Base-by-base conservation (phyloP, 768 basidiomycete genomes). In the Chalciporus piperatus region DNA sequence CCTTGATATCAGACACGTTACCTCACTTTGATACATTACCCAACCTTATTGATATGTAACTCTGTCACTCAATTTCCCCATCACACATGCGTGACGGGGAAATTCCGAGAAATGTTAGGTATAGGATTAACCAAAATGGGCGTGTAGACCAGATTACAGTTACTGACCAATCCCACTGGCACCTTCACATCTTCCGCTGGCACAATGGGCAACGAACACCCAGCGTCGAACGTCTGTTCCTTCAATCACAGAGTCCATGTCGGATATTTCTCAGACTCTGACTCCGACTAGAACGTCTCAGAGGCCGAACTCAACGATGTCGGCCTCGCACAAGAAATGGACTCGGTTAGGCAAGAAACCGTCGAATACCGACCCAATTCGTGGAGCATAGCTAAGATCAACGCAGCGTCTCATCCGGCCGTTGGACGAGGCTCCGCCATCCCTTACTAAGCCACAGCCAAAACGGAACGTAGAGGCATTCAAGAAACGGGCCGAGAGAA, bases 311-410 rank as follows among this genome's bases (percentile, higher is more conserved):
- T 52, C 30, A 42, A 60, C 17, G 69, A 72, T 8, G 57, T 67
- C 2, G 60, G 48, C 10, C 58, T 72, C 0, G 44, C 80, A 43
- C 68, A 75, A 2, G 81, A 83, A 20, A 64, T 89, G 44, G 86
- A 89, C 56, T 77, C 84, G 0, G 61, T 70, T 2, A 74, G 89
- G 41, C 70, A 79, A 47, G 89, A 90, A 47, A 65, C 74, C 28
- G 87, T 84, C 1, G 63, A 71, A 6, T 89, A 83, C 71, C 86
- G 81, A 45, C 80, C 87, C 0, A 91, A 89, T 60, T 89, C 89
- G 0, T 92, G 88, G 78, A 81, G 79, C 49, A 89, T 92, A 50
- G 89, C 89, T 4, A 86, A 83, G 59, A 82, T 87, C 27, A 92
- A 92, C 56, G 89, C 89, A 39, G 79, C 80, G 0, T 73, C 75